Evolutionary conservation across 2,329 filamentous ascomycete genomes (phyloP), one percentile per base, ranked within the genome.

Genomic region (Leptographium procerum): DNA sequence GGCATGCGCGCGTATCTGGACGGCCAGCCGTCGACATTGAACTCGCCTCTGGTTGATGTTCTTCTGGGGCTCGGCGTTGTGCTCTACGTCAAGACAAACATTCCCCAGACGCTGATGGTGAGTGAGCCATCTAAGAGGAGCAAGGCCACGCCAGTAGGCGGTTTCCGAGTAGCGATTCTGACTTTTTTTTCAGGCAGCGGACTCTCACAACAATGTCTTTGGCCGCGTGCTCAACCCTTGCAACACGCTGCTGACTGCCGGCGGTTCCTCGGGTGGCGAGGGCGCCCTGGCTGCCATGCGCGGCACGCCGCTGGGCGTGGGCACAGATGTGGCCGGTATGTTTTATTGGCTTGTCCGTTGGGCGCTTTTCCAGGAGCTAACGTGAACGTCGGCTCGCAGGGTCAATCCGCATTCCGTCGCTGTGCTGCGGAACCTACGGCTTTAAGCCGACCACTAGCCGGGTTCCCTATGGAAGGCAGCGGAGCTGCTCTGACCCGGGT

Each of bases 1-100:
- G 62, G 61, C 11, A 62, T 62, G 26, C 56, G 60, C 13, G 13
- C 50, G 26, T 52, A 14, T n/a, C 28, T 52, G 50, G 50, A 52
- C 28, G n/a, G 13, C 11, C 26, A 24, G 50, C 28, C 28, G 4
- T 31, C 50, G 28, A 33, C 26, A 16, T 9, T 16, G 22, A 52
- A 52, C 50, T 31, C 50, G 50, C 28, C 14, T 8, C 13, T 52
- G 13, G 28, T 52, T 10, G 50, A 52, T 10, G 19, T 52, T 33
- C 28, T 52, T 16, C 50, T 33, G 26, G 50, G 14, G 26, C 50
- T 52, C 13, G 50, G 50, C 3, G 50, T 28, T 14, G 50, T 52
- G 9, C 14, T 52, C 50, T 52, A 52, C 50, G 50, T 52, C 28
- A 52, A 52, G 29, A 52, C 50, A 2, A 52, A 52, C 50, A 31